Evolutionary conservation across 192 early-diverging fungal species (phyloP), one percentile per base, ranked within the genome.

Genomic region (Haplosporangium gracile): DNA sequence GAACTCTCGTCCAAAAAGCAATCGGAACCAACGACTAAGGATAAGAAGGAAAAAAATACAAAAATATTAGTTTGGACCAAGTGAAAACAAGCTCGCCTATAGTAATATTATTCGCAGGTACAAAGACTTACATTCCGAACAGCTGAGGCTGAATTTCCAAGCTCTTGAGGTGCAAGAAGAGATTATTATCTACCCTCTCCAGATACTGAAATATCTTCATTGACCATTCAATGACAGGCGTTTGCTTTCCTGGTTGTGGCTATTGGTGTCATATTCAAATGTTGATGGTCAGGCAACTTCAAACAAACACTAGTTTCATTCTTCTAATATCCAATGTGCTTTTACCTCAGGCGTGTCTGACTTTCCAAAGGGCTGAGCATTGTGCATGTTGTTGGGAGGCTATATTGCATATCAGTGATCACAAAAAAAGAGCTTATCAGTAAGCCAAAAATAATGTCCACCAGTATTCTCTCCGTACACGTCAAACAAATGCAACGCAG

Each of bases 1-100:
- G 63, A 99, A 95, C 88, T 99, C 98, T 40, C 98, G 89, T 20
- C 96, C 94, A 92, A 98, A 99, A 15, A 99, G 91, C 43, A 99
- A 88, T 47, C 98, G 91, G 69, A 97, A 89, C 98, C 98, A 99
- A 24, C 97, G 94, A 72, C 94, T 85, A 80, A 49, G 0, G 9
- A 16, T 7, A 40, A 45, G 68, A 70, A 83, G 63, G 42, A 24
- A 81, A 39, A 10, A 36, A 16, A 40, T 68, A 36, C 36, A 36
- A 5, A 47, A 13, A 71, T n/a, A 1, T 51, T 7, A 43, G 39
- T 22, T 11, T 43, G 24, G 24, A 65, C 60, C 0, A 32, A 29
- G 26, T 2, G 2, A 3, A 29, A 32, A 32, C 2, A 32, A 0
- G 29, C 1, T 11, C 60, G 2, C 32, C 4, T 3, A 32, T 10